Percentiles rank a stretch among this genome's conserved stretches.
Evolutionary conservation across 208 protist species (phyloP).

Genomic region (Trichomonas vaginalis): DNA sequence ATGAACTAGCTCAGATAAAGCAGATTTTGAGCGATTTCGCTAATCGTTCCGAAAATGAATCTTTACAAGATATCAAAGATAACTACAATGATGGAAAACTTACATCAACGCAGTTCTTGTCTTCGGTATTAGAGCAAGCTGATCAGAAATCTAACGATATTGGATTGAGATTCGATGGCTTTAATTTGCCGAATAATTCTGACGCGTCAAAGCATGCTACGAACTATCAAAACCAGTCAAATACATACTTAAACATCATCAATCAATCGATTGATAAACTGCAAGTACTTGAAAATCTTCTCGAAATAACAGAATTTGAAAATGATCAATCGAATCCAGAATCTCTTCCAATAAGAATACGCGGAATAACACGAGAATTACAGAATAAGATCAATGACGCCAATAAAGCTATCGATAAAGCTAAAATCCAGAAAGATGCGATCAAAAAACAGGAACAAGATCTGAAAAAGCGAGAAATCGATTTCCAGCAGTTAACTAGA

Average conservation of each 20-base stretch:
- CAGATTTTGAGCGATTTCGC: neutral
- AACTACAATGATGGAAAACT: neutral
- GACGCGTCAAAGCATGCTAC: neutral
- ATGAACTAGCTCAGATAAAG: neutral
- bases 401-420: neutral
- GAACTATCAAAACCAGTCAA: neutral
- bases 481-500: neutral
- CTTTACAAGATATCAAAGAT: neutral
- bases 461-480: neutral
- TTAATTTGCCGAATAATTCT: neutral
- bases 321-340: neutral
- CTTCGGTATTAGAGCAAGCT: no score
- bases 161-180: neutral
- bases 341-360: neutral
- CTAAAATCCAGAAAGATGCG: neutral
- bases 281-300: neutral
- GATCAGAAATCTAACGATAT: neutral
- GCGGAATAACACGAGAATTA: neutral
- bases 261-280: neutral
- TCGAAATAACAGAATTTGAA: neutral
- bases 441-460: neutral
- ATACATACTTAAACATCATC: neutral
- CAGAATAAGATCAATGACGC: neutral
- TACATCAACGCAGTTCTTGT: no score
- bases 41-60: neutral